Conservation (phyloP, 495 filamentous ascomycete genomes). For the Lentithecium fluviatile region DNA sequence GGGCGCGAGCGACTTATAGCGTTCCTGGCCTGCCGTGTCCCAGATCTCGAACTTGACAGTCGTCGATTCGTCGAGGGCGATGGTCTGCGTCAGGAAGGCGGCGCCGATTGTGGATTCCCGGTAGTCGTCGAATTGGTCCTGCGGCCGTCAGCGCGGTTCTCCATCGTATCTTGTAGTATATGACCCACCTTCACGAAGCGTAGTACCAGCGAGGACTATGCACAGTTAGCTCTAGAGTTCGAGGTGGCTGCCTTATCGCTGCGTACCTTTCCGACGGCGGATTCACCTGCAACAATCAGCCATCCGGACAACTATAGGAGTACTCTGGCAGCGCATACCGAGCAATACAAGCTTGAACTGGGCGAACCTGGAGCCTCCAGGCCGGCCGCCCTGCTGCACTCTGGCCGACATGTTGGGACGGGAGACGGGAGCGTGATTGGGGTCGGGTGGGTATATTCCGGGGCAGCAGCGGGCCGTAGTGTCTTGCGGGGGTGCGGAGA, state of each 20-base stretch:
- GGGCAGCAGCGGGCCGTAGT: constrained; percentile 24
- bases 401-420: constrained; percentile 69
- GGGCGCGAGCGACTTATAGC: constrained; percentile 96
- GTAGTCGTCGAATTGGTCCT: constrained; percentile 99
- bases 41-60: constrained; percentile 99
- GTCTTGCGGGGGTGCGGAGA: constrained; percentile 16
- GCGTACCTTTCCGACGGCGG: constrained; percentile 92
- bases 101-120: constrained; percentile 98
- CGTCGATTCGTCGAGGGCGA: constrained; percentile 92
- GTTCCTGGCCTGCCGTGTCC: constrained; percentile 97
- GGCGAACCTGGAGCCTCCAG: constrained; percentile 78
- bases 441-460: too few species aligned
- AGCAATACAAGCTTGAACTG: constrained; percentile 98
- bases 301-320: neutral
- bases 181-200: constrained; percentile 89
- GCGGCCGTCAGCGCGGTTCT: neutral
- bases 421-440: too few species aligned
- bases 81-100: constrained; percentile 97
- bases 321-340: constrained; percentile 54
- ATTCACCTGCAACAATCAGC: constrained; percentile 72
- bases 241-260: constrained; percentile 29
- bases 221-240: constrained; percentile 5
- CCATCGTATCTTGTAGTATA: neutral
- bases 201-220: constrained; percentile 90
- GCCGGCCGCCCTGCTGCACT: constrained; percentile 71